These are phyloP conservation scores for Jatropha curcas DNA, from an alignment of 345 rosid species.

Conservation along the genomic window DNA sequence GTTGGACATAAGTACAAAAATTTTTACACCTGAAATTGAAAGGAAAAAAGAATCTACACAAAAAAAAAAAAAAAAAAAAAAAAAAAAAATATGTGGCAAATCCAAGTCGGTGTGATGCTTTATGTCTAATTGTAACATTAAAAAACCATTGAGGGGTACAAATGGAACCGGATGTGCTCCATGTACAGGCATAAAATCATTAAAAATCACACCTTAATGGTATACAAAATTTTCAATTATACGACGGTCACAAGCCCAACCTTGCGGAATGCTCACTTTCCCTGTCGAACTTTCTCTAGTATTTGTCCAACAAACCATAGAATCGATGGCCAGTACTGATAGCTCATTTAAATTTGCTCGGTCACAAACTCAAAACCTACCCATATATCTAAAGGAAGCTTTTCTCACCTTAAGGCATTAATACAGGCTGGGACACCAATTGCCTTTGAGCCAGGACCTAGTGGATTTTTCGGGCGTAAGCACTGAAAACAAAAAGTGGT, in stretches of 20 bases:
- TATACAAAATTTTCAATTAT: conserved; percentile 12
- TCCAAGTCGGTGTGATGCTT: not conserved
- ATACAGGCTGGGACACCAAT: conserved; percentile 31
- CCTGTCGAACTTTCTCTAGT: conserved; percentile 9
- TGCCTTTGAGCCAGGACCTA: conserved; percentile 42
- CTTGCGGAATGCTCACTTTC: conserved; percentile 8
- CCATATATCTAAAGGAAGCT: conserved; percentile 12
- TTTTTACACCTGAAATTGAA: not conserved
- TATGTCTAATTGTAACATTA: conserved; percentile 4
- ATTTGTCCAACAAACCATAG: not conserved
- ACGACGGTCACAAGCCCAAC: conserved; percentile 5
- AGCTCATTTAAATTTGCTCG: conserved; percentile 1
- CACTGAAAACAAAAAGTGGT: conserved; percentile 47
- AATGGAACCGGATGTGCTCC: not conserved
- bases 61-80: not conserved
- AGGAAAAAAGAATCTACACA: not conserved
- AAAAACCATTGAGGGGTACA: not conserved
- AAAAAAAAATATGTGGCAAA: not conserved
- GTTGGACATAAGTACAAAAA: not conserved
- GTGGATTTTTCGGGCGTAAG: conserved; percentile 62
- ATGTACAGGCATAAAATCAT: not conserved
- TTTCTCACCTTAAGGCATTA: conserved; percentile 44
- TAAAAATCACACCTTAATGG: not conserved
- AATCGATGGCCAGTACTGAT: not conserved
- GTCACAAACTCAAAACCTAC: conserved; percentile 7